A percentile compares a stretch with the other conserved stretches of the same genome.
These are phyloP conservation scores for Groenewaldozyma tartarivorans DNA, from an alignment of 805 yeast species.

Conservation along the genomic window DNA sequence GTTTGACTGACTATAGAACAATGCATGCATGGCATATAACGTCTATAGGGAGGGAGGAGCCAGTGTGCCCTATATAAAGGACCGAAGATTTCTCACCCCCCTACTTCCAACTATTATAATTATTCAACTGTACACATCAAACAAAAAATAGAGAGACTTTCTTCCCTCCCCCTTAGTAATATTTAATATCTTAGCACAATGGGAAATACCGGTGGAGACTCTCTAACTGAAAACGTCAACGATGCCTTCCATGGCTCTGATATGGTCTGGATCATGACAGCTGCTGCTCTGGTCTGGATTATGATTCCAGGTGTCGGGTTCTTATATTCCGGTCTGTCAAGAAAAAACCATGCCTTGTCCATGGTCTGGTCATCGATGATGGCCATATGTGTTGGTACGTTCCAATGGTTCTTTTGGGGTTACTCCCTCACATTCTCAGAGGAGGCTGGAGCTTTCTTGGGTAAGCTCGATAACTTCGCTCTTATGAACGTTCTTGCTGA, in stretches of 20 bases:
- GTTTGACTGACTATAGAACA: too few species aligned
- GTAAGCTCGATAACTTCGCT: constrained; percentile 73
- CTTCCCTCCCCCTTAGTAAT: too few species aligned
- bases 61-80: too few species aligned
- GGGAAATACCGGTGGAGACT: constrained; percentile 62
- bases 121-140: too few species aligned
- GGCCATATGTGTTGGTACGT: constrained; percentile 71
- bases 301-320: constrained; percentile 97
- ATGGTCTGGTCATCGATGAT: constrained; percentile 89
- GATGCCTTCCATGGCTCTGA: constrained; percentile 59
- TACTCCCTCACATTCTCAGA: constrained; percentile 81
- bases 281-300: constrained; percentile 68
- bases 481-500: constrained; percentile 76
- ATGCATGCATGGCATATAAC: too few species aligned
- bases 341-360: constrained; percentile 94
- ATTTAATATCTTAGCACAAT: not conserved
- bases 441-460: constrained; percentile 60
- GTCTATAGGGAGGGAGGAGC: too few species aligned
- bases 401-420: constrained; percentile 99
- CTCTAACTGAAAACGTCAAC: constrained; percentile 63
- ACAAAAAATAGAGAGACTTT: too few species aligned
- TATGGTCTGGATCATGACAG: constrained; percentile 59
- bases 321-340: constrained; percentile 83
- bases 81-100: too few species aligned
- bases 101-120: too few species aligned